Evolutionary conservation across 2,329 filamentous ascomycete genomes (phyloP), one percentile per base, ranked within the genome.

Genomic region (Pseudogymnoascus sp.): DNA sequence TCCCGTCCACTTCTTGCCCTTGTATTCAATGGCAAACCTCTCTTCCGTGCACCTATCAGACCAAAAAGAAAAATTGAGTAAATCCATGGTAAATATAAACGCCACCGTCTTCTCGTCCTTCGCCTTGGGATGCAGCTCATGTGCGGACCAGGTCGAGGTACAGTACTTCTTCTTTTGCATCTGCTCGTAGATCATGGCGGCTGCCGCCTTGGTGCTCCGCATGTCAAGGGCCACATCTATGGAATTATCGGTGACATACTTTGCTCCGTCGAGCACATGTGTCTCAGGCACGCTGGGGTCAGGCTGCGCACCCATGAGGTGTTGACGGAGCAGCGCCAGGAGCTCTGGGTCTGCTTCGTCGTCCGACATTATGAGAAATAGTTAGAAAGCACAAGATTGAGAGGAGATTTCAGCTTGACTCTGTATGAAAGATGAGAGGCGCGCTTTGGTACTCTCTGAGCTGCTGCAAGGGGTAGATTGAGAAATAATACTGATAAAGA

Each of bases 51-150:
- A 76, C 16, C 67, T 69, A 61, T 90, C 87, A 13, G 91, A 96
- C 95, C 95, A 99, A 75, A 99, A 99, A 21, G 88, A 96, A 73
- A 97, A 99, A 74, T 99, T 99, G 61, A 99, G 79, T 29, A 99
- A 76, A 74, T 99, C 95, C 91, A 99, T 96, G 19, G 90, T 91
- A 74, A 99, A 97, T 70, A 99, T 93, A 73, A 99, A 97, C 67
- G 90, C 88, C 21, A 96, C 85, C 0, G 91, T 93, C 61, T 76
- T 82, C 71, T 91, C 89, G 72, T 96, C 87, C 72, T 91, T 91
- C 44, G 83, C 71, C 74, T 93, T 89, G 1, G 95, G 95, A 71
- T 99, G 95, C 40, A 99, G 80, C 73, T 95, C 90, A 74, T 97
- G 92, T 70, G 89, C 83, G 13, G 90, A 85, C 95, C 95, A 99